Conservation (phyloP, 768 basidiomycete species). For the Leccinum barrowsii region DNA sequence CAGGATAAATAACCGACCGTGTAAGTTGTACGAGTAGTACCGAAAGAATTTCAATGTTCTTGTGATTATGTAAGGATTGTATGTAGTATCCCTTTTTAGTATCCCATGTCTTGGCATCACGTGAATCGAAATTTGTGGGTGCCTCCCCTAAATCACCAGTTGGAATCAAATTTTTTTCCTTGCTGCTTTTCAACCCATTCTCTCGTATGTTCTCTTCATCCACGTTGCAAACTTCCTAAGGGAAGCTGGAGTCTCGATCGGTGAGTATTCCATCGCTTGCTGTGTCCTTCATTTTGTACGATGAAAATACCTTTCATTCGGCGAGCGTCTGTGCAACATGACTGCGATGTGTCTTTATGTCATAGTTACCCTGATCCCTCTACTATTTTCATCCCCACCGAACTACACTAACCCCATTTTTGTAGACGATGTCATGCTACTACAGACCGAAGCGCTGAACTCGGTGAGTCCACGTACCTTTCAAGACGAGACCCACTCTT, state of each 20-base stretch:
- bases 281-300: conserved; percentile 21
- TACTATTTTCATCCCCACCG: conserved; percentile 5
- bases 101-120: neutral
- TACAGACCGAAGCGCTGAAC: neutral
- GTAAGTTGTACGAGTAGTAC: neutral
- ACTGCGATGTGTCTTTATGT: conserved; percentile 61
- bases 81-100: too few species aligned
- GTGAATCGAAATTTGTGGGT: neutral
- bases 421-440: neutral
- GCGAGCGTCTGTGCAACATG: conserved; percentile 48
- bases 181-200: neutral
- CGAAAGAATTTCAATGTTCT: neutral
- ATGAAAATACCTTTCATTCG: conserved; percentile 50
- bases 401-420: conserved; percentile 6
- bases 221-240: neutral
- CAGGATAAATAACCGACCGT: neutral
- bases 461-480: conserved; percentile 7
- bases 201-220: neutral
- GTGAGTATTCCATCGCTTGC: conserved; percentile 5
- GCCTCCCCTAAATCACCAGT: conserved; percentile 10
- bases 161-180: neutral
- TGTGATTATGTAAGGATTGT: too few species aligned
- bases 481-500: conserved; percentile 7
- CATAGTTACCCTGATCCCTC: conserved; percentile 91
- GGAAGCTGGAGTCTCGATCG: neutral